Evolutionary conservation across 768 basidiomycete genomes (phyloP).

Genomic region (Tylopilus plumbeoviolaceoides): DNA sequence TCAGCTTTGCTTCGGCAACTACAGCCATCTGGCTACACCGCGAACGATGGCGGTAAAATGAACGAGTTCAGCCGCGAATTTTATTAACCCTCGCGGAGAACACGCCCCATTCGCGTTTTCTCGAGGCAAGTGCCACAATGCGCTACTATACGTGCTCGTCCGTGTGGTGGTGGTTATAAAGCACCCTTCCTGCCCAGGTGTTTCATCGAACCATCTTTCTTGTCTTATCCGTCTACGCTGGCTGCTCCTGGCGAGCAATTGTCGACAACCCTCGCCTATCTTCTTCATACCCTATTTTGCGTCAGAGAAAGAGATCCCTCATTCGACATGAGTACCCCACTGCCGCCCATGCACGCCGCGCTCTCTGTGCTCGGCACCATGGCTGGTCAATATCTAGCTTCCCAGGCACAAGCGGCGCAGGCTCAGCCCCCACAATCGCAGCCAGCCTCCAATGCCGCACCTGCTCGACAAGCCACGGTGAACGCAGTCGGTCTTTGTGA

Average conservation of each 20-base stretch:
- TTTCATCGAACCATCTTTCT: conserved; percentile 38
- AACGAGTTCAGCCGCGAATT: conserved; percentile 10
- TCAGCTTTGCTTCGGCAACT: conserved; percentile 14
- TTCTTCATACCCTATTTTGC: conserved; percentile 5
- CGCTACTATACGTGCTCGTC: conserved; percentile 8
- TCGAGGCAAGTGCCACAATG: conserved; percentile 8
- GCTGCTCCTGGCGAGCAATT: conserved; percentile 30
- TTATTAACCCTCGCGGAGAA: conserved; percentile 27
- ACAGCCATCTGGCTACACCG: conserved; percentile 8
- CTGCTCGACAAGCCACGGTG: conserved; percentile 19
- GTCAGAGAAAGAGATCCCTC: conserved; percentile 7
- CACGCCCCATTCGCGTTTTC: conserved; percentile 29
- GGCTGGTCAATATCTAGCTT: conserved; percentile 34
- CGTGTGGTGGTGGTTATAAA: conserved; percentile 26
- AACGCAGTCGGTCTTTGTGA: conserved; percentile 44
- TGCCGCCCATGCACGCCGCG: conserved; percentile 35
- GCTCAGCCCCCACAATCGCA: conserved; percentile 23
- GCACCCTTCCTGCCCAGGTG: conserved; percentile 4
- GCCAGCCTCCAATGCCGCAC: conserved; percentile 10
- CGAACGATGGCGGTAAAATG: conserved; percentile 11
- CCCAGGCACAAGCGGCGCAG: conserved; percentile 27
- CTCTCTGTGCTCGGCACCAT: conserved; percentile 35
- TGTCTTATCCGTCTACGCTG: conserved; percentile 33
- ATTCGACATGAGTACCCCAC: conserved; percentile 26
- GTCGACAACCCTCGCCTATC: conserved; percentile 3